phyloP scores from a whole-genome alignment of 2,329 filamentous ascomycete genomes.

The Pseudopyricularia cyperi region DNA sequence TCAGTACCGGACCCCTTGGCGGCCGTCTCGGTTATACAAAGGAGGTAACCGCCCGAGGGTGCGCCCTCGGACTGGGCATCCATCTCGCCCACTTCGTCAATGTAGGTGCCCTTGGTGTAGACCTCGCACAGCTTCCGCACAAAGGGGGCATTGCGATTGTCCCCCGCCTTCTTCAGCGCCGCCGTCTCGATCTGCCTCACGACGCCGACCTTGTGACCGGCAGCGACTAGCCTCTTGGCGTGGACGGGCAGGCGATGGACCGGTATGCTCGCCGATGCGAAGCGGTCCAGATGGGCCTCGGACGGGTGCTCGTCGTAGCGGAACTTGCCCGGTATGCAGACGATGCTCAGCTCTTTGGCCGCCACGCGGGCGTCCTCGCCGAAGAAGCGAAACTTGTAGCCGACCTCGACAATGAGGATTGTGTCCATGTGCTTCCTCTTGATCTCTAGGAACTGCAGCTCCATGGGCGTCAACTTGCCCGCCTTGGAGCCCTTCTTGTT shows the following conservation, averaged over 20 bases:
- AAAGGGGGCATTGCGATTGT: slow-evolving; percentile 89
- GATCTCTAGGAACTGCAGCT: slow-evolving; percentile 85
- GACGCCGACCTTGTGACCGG: slow-evolving; percentile 91
- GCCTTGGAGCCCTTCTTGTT: slow-evolving; percentile 60
- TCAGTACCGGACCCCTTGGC: slow-evolving; percentile 72
- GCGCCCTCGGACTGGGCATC: slow-evolving; percentile 39
- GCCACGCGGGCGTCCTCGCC: slow-evolving; percentile 86
- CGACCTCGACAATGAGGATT: slow-evolving; percentile 82
- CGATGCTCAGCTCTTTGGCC: slow-evolving; percentile 81
- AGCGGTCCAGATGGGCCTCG: slow-evolving; percentile 81
- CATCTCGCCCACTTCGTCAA: slow-evolving; percentile 81
- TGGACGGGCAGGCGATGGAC: slow-evolving; percentile 86
- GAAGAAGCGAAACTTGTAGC: slow-evolving; percentile 96
- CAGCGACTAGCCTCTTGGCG: slow-evolving; percentile 80
- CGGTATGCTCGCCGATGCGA: slow-evolving; percentile 91
- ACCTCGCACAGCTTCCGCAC: slow-evolving; percentile 86
- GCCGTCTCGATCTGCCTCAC: slow-evolving; percentile 92
- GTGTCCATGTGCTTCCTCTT: slow-evolving; percentile 82
- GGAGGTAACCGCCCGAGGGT: slow-evolving; percentile 67
- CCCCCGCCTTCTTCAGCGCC: slow-evolving; percentile 85
- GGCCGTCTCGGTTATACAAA: slow-evolving; percentile 80
- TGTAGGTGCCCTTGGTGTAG: slow-evolving; percentile 96
- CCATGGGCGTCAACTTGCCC: slow-evolving; percentile 84
- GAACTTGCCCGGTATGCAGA: slow-evolving; percentile 92
- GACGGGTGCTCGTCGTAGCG: slow-evolving; percentile 89